Conservation (phyloP, 495 filamentous ascomycete species). For the Penicillium silybi region DNA sequence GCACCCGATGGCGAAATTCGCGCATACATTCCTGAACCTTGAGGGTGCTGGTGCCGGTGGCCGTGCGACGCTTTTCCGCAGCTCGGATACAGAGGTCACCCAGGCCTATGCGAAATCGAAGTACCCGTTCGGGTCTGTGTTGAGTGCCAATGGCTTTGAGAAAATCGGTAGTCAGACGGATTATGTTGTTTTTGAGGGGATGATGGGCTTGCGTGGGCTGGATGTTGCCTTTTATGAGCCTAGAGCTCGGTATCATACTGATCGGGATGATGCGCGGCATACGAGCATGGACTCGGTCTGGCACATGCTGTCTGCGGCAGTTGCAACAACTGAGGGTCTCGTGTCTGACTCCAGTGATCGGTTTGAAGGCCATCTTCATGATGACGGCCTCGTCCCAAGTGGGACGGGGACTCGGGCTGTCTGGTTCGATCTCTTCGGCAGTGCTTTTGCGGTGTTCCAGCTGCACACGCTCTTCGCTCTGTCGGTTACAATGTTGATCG, state of each 20-base stretch:
- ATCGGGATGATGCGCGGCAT: constrained; percentile 80
- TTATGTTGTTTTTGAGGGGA: constrained; percentile 78
- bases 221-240: constrained; percentile 91
- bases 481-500: constrained; percentile 76
- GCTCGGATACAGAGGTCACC: constrained; percentile 84
- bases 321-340: constrained; percentile 66
- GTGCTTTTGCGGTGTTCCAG: constrained; percentile 70
- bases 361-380: constrained; percentile 58
- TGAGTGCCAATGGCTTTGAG: constrained; percentile 80
- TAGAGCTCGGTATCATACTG: constrained; percentile 84
- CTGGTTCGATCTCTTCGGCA: constrained; percentile 94
- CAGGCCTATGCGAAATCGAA: constrained; percentile 64
- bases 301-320: constrained; percentile 87
- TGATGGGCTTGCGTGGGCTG: constrained; percentile 78
- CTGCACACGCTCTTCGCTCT: constrained; percentile 82
- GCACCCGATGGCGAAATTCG: constrained; percentile 71
- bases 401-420: constrained; percentile 69
- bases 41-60: constrained; percentile 95
- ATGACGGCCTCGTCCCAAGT: constrained; percentile 62
- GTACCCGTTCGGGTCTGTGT: constrained; percentile 78
- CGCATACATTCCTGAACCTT: constrained; percentile 86
- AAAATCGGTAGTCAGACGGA: constrained; percentile 81
- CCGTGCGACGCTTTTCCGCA: constrained; percentile 79
- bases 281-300: constrained; percentile 72
- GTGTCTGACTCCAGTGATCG: constrained; percentile 63